Conservation (phyloP, 257 asterid genomes). For the Capsicum baccatum region DNA sequence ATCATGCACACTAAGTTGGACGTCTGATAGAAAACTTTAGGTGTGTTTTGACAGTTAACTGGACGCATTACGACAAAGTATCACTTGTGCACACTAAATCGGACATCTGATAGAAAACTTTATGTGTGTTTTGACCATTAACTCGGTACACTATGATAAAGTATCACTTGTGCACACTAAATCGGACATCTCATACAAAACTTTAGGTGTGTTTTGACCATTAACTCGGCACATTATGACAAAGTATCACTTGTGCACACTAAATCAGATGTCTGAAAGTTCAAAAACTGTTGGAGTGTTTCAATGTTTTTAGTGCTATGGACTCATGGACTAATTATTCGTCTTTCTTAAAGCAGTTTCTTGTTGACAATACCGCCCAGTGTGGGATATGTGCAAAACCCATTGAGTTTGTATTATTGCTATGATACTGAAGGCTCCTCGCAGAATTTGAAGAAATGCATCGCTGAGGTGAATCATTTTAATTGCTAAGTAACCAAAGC, state of each 20-base stretch:
- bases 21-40: too few species aligned
- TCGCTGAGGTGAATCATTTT: slow-evolving; percentile 75
- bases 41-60: too few species aligned
- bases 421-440: slow-evolving; percentile 68
- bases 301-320: background rate
- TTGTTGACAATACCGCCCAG: slow-evolving; percentile 96
- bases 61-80: too few species aligned
- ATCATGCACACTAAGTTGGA: background rate
- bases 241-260: background rate
- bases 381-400: slow-evolving; percentile 93
- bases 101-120: too few species aligned
- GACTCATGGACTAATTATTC: slow-evolving; percentile 33
- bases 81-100: too few species aligned
- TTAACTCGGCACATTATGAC: background rate
- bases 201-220: too few species aligned
- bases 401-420: slow-evolving; percentile 89
- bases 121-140: too few species aligned
- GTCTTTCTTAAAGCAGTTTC: slow-evolving; percentile 54
- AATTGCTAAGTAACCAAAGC: background rate
- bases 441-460: slow-evolving; percentile 67
- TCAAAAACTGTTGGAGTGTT: background rate
- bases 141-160: too few species aligned
- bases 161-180: too few species aligned
- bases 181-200: too few species aligned
- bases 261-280: background rate